Percentiles rank a stretch among this genome's conserved stretches.
phyloP scores from a whole-genome alignment of 2,329 filamentous ascomycete genomes.

The Dactylellina parvicollis region DNA sequence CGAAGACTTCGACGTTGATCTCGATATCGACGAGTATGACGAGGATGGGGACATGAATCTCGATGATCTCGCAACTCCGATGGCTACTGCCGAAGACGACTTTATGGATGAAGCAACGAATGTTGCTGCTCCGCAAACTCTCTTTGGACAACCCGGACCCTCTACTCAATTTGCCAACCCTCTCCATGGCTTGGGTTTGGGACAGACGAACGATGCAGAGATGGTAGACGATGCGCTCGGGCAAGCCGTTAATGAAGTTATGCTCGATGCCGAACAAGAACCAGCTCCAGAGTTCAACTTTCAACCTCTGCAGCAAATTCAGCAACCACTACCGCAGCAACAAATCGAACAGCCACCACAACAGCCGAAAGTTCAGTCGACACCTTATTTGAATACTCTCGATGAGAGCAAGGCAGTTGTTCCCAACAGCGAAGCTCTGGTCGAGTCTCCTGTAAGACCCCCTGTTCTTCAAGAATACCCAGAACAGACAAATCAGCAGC shows the following conservation, averaged over 20 bases:
- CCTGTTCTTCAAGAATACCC: not conserved
- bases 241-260: constrained; percentile 41
- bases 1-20: constrained; percentile 48
- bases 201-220: constrained; percentile 35
- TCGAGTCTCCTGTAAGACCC: not conserved
- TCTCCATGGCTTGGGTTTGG: not conserved
- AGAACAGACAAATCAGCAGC: not conserved
- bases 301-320: not conserved
- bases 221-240: constrained; percentile 48
- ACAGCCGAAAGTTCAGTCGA: not conserved
- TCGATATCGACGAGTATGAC: constrained; percentile 38
- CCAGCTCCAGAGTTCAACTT: constrained; percentile 12
- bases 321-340: constrained; percentile 6
- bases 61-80: constrained; percentile 41
- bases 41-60: constrained; percentile 45
- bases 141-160: constrained; percentile 40
- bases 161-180: constrained; percentile 2
- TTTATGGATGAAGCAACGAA: constrained; percentile 23
- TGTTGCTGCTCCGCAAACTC: not conserved
- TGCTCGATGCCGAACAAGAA: constrained; percentile 40
- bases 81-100: constrained; percentile 37
- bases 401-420: not conserved
- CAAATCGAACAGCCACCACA: not conserved
- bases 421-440: not conserved
- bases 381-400: too few relatives aligned